A percentile compares a stretch with the other conserved stretches of the same genome.
These are phyloP conservation scores for Moesziomyces aphidis DNA, from an alignment of 1,284 basidiomycete species.

Conservation along the genomic window DNA sequence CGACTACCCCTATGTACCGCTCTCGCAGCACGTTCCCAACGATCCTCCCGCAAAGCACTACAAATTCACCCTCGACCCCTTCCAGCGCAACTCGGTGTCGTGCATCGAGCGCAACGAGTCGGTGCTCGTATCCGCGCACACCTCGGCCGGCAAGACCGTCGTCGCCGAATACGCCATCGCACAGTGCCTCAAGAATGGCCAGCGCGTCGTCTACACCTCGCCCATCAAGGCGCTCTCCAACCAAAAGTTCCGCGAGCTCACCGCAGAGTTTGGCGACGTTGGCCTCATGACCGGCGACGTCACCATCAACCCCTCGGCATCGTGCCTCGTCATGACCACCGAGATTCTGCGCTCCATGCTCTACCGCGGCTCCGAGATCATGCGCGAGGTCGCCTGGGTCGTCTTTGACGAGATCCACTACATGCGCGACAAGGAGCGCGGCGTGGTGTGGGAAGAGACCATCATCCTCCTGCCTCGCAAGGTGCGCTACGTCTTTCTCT, in stretches of 20 bases:
- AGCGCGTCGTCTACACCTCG: slow-evolving; percentile 98
- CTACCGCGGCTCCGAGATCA: slow-evolving; percentile 97
- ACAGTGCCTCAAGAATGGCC: slow-evolving; percentile 88
- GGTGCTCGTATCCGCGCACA: slow-evolving; percentile 98
- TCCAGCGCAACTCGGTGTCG: slow-evolving; percentile 92
- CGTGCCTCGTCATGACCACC: slow-evolving; percentile 98
- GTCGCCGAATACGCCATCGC: slow-evolving; percentile 99
- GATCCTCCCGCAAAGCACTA: slow-evolving; percentile 91
- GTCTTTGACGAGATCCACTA: slow-evolving; percentile 99
- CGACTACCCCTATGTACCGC: slow-evolving; percentile 89
- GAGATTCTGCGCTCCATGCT: slow-evolving; percentile 99
- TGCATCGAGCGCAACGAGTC: slow-evolving; percentile 98
- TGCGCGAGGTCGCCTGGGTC: slow-evolving; percentile 99
- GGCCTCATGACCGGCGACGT: slow-evolving; percentile 99
- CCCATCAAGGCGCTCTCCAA: slow-evolving; percentile 99
- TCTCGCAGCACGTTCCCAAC: slow-evolving; percentile 90
- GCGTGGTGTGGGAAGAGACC: slow-evolving; percentile 79
- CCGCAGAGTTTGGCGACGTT: slow-evolving; percentile 95
- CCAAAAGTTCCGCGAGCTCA: slow-evolving; percentile 98
- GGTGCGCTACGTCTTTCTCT: slow-evolving; percentile 97
- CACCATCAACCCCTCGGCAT: slow-evolving; percentile 97
- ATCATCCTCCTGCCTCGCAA: slow-evolving; percentile 96
- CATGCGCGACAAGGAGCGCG: slow-evolving; percentile 91
- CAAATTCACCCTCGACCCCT: slow-evolving; percentile 96
- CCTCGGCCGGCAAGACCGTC: slow-evolving; percentile 97